Percentiles rank a stretch among this genome's conserved stretches.
Conservation (phyloP, 2,329 filamentous ascomycete genomes). For the Hypoxylon sp. region DNA sequence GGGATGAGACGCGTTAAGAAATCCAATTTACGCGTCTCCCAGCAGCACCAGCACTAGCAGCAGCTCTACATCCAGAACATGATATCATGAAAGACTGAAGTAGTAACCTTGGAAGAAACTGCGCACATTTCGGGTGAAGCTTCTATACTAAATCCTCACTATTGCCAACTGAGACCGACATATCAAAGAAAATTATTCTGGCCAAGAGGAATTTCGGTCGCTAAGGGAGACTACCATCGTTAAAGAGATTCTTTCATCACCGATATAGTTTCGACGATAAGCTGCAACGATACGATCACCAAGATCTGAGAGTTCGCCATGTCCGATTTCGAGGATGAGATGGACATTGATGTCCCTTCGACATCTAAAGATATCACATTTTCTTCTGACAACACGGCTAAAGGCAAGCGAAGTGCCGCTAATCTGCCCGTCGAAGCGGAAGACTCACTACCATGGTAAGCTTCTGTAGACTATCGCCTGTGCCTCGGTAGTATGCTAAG, state of each 20-base stretch:
- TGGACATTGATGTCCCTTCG: slow-evolving; percentile 69
- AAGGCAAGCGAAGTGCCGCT: slow-evolving; percentile 92
- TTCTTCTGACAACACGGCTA: slow-evolving; percentile 78
- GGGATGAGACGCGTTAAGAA: slow-evolving; percentile 42
- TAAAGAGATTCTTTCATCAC: not conserved
- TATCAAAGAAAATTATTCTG: not conserved
- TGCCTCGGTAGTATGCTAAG: not conserved
- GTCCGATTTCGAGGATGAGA: slow-evolving; percentile 72
- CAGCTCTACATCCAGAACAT: not conserved
- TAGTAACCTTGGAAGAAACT: not conserved
- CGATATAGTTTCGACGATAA: not conserved
- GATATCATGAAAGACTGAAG: not conserved
- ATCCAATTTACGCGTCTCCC: slow-evolving; percentile 51
- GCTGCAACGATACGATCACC: not conserved
- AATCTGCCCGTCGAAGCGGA: slow-evolving; percentile 95
- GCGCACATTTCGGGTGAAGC: not conserved
- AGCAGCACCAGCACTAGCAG: too few species aligned
- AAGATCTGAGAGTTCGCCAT: slow-evolving; percentile 54
- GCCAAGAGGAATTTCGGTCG: not conserved
- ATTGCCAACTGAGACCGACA: not conserved
- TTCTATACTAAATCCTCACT: not conserved
- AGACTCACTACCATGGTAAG: slow-evolving; percentile 91
- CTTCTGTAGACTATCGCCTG: slow-evolving; percentile 32
- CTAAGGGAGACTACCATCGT: not conserved
- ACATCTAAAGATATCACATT: slow-evolving; percentile 70